phyloP scores from a whole-genome alignment of 352 stramenopile genomes.

The Pilasporangium apinafurcum region DNA sequence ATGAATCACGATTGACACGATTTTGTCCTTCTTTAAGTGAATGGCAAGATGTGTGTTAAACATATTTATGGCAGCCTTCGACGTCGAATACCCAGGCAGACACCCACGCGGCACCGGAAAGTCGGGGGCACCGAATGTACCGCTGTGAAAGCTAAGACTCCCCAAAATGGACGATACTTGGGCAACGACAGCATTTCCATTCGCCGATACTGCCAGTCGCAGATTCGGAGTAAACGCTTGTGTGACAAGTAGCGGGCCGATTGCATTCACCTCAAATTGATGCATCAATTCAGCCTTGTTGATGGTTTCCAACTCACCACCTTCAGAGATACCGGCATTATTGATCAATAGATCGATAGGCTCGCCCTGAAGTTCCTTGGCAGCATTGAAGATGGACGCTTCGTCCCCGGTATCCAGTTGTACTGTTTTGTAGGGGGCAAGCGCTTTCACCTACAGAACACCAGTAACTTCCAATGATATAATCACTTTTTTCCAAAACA shows the following conservation, averaged over 20 bases:
- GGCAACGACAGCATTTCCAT: conserved; percentile 10
- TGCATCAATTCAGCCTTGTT: conserved; percentile 11
- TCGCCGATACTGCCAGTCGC: neutral
- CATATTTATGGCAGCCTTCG: conserved; percentile 40
- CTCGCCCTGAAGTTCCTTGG: conserved; percentile 7
- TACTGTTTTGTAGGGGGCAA: conserved; percentile 11
- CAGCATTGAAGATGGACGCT: conserved; percentile 9
- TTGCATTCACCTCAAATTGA: conserved; percentile 30
- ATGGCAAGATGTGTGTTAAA: conserved; percentile 11
- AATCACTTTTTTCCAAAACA: too few species aligned
- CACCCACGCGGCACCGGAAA: too few species aligned
- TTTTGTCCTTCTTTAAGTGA: conserved; percentile 13
- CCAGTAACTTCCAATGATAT: too few species aligned
- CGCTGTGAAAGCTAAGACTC: conserved; percentile 9
- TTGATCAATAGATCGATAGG: conserved; percentile 34
- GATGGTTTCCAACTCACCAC: neutral
- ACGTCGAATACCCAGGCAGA: conserved; percentile 30
- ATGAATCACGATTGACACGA: conserved; percentile 21
- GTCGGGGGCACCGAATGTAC: too few species aligned
- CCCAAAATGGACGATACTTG: conserved; percentile 17
- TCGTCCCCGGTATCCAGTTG: conserved; percentile 15
- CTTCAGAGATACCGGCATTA: conserved; percentile 18
- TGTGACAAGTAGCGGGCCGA: conserved; percentile 26
- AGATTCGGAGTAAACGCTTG: conserved; percentile 15
- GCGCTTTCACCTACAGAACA: conserved; percentile 8